These are phyloP conservation scores for Candida michaelii DNA, from an alignment of 805 yeast species.

Conservation along the genomic window DNA sequence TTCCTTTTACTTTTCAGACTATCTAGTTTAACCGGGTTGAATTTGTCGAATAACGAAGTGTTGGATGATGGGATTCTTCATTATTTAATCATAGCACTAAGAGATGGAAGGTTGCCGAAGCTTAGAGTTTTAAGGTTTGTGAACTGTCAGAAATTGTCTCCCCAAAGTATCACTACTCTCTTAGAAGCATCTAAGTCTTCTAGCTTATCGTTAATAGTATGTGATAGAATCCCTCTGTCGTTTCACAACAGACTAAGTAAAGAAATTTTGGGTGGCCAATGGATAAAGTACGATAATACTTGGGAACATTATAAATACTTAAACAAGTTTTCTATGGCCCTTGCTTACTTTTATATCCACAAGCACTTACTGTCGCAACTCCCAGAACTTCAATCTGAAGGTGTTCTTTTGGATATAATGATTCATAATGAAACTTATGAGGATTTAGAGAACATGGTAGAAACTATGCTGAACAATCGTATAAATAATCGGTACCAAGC, in stretches of 20 bases:
- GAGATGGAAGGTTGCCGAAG: conserved; percentile 16
- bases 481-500: conserved; percentile 8
- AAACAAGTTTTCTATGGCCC: conserved; percentile 24
- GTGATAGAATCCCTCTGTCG: conserved; percentile 12
- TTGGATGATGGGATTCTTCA: conserved; percentile 33
- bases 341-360: conserved; percentile 21
- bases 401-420: conserved; percentile 18
- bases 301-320: conserved; percentile 14
- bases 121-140: conserved; percentile 24
- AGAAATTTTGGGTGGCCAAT: conserved; percentile 22
- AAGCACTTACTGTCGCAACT: conserved; percentile 14
- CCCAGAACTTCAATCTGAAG: not conserved
- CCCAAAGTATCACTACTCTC: conserved; percentile 14
- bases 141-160: conserved; percentile 21
- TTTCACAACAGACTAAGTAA: not conserved
- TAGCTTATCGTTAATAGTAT: conserved; percentile 14
- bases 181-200: conserved; percentile 7
- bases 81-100: conserved; percentile 21
- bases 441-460: conserved; percentile 7
- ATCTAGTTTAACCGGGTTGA: conserved; percentile 27
- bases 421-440: conserved; percentile 14
- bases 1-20: conserved; percentile 26
- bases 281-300: conserved; percentile 19
- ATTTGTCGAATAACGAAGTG: conserved; percentile 26
- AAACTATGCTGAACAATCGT: conserved; percentile 10